Conservation (phyloP, 345 rosid species). For the Eucalyptus sideroxylon region DNA sequence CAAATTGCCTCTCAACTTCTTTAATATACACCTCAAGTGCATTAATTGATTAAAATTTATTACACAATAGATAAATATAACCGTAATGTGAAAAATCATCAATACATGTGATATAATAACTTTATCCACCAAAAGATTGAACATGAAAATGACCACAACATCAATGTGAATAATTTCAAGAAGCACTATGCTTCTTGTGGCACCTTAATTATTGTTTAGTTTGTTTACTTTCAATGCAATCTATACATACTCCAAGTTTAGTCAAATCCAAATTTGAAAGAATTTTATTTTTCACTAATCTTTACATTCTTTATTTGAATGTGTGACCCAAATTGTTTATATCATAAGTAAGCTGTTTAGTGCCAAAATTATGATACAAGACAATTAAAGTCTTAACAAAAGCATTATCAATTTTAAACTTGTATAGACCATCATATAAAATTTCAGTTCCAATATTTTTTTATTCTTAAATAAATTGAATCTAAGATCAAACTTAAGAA, state of each 20-base stretch:
- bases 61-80: too few relatives aligned
- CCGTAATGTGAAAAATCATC: not conserved
- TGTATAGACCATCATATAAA: not conserved
- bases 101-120: not conserved
- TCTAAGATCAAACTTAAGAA: not conserved
- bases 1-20: not conserved
- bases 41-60: not conserved
- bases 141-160: not conserved
- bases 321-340: conserved; percentile 2
- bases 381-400: not conserved
- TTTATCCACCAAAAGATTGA: not conserved
- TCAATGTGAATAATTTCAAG: not conserved
- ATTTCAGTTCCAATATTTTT: not conserved
- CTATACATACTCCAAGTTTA: not conserved
- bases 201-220: not conserved
- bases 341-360: not conserved
- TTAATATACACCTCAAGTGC: not conserved
- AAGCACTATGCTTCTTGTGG: not conserved
- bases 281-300: not conserved
- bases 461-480: not conserved
- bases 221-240: conserved; percentile 1
- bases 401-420: not conserved
- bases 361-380: not conserved
- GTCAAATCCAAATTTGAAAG: not conserved
- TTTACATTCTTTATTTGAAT: not conserved